These are phyloP conservation scores for Penicillium sp. DNA, from an alignment of 2,329 filamentous ascomycete genomes.

Conservation along the genomic window DNA sequence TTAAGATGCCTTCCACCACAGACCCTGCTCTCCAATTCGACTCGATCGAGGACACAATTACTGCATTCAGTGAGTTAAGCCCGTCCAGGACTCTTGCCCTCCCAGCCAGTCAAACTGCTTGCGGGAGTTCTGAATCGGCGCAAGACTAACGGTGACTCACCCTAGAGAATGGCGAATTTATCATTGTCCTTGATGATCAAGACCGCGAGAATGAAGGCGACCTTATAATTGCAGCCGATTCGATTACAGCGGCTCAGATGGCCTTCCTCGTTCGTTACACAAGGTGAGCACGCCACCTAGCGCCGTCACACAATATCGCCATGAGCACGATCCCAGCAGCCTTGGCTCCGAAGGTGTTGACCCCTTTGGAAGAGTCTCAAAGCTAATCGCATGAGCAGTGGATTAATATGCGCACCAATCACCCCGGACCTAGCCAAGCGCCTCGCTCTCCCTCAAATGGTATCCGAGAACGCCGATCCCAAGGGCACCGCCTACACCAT, in stretches of 20 bases:
- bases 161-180: slow-evolving; percentile 80
- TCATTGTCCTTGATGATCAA: slow-evolving; percentile 91
- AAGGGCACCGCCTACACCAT: slow-evolving; percentile 93
- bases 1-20: slow-evolving; percentile 40
- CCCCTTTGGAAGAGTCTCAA: background rate
- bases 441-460: slow-evolving; percentile 89
- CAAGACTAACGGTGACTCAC: slow-evolving; percentile 23
- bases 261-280: slow-evolving; percentile 94
- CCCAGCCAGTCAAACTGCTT: background rate
- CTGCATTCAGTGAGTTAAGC: slow-evolving; percentile 44
- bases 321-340: background rate
- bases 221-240: slow-evolving; percentile 88
- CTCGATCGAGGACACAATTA: slow-evolving; percentile 48
- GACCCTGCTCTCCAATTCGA: slow-evolving; percentile 43
- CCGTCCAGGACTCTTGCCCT: too few relatives aligned
- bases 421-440: slow-evolving; percentile 68
- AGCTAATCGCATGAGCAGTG: slow-evolving; percentile 51
- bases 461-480: slow-evolving; percentile 75
- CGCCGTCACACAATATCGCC: background rate
- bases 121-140: background rate
- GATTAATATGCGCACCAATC: slow-evolving; percentile 89
- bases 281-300: slow-evolving; percentile 46
- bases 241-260: slow-evolving; percentile 86
- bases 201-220: slow-evolving; percentile 97
- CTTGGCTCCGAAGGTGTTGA: too few relatives aligned